Evolutionary conservation across 768 basidiomycete genomes (phyloP), one percentile per base, ranked within the genome.

Genomic region (Hemileccinum rubropunctum): DNA sequence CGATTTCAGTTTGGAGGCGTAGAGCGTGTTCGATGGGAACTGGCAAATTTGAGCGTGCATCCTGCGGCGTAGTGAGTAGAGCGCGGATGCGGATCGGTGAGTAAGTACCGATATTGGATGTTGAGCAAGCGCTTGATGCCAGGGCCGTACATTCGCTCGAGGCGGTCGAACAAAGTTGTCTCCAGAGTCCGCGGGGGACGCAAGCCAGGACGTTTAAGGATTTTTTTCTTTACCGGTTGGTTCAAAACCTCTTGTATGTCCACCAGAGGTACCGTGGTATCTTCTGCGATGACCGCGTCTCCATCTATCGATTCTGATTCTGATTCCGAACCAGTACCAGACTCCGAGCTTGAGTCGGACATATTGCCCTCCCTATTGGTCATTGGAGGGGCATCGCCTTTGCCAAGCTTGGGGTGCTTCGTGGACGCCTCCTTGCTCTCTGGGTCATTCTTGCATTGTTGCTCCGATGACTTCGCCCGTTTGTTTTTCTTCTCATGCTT

Each of bases 111-210:
- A 66, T 99, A 99, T 69, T 98, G 97, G 3, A 93, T 76, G 18
- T 84, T 81, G 33, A 99, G 79, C 83, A 98, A 84, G 15, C 86
- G 77, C 62, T 97, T 95, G 66, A 97, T 84, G 4, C 75, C 70
- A 0, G 78, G 69, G 0, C 95, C 94, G 56, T 94, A 95, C 80
- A 97, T 88, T 38, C 74, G 77, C 66, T 98, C 91, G 10, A 99
- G 74, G 18, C 97, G 81, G 56, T 95, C 92, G 57, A 99, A 99
- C 27, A 99, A 73, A 0, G 97, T 98, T 1, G 81, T 85, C 61
- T 94, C 91, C 28, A 99, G 71, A 0, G 91, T 83, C 21, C 77
- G 77, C 1, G 91, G 86, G 2, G 84, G 84, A 20, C 71, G 65
- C 3, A 90, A 67, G 26, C 39, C 50, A 42, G 51, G n/a, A 21